Evolutionary conservation across 352 stramenopile species (phyloP).

Genomic region (Phytophthora fragariaefolia): DNA sequence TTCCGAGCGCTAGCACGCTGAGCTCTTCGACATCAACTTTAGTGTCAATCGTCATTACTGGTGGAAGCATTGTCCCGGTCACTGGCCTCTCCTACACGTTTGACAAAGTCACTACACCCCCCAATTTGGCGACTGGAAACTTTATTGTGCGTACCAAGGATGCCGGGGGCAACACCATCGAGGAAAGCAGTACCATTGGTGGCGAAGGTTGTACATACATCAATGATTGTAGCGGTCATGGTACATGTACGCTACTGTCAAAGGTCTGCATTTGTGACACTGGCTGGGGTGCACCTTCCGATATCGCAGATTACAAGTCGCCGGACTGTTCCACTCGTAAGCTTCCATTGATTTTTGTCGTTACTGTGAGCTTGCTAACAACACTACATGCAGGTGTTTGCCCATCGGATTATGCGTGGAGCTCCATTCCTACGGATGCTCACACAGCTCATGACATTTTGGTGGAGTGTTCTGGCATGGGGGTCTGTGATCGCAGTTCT

Average conservation of each 20-base stretch:
- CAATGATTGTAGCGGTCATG: slow-evolving; percentile 88
- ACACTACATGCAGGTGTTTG: slow-evolving; percentile 53
- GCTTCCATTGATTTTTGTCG: too few species aligned
- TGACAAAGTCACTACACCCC: slow-evolving; percentile 57
- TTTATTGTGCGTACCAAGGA: slow-evolving; percentile 67
- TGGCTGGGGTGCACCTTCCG: slow-evolving; percentile 65
- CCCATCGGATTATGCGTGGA: slow-evolving; percentile 62
- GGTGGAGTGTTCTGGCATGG: slow-evolving; percentile 91
- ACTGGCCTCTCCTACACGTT: slow-evolving; percentile 48
- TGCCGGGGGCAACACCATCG: slow-evolving; percentile 47
- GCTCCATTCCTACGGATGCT: slow-evolving; percentile 44
- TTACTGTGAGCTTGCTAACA: not conserved
- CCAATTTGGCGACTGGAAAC: slow-evolving; percentile 43
- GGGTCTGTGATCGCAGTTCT: slow-evolving; percentile 74
- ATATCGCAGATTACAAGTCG: slow-evolving; percentile 76
- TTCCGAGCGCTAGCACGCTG: slow-evolving; percentile 42
- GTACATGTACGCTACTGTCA: slow-evolving; percentile 73
- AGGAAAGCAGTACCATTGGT: slow-evolving; percentile 56
- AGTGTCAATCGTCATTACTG: slow-evolving; percentile 26
- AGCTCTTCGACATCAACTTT: slow-evolving; percentile 37
- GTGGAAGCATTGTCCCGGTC: slow-evolving; percentile 34
- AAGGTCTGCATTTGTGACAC: slow-evolving; percentile 67
- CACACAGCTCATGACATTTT: slow-evolving; percentile 49
- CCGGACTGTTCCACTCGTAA: slow-evolving; percentile 84
- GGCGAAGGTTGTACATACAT: slow-evolving; percentile 69